These are phyloP conservation scores for Crucibulum laeve DNA, from an alignment of 768 basidiomycete species.

Conservation along the genomic window DNA sequence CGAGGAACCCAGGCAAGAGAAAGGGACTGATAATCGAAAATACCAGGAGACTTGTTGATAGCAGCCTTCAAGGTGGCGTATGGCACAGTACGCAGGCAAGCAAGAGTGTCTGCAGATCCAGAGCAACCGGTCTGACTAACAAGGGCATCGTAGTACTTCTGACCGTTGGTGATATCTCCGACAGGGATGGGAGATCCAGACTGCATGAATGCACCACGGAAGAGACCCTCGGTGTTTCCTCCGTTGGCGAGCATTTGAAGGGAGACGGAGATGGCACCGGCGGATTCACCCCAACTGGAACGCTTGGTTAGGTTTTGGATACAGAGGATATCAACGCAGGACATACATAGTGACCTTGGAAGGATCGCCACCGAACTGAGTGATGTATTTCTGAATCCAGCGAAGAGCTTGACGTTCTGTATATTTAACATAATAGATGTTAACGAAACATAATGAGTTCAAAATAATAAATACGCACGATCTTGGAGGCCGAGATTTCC, in stretches of 20 bases:
- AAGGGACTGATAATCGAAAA: constrained; percentile 27
- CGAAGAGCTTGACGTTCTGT: constrained; percentile 52
- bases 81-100: constrained; percentile 33
- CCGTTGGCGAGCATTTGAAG: constrained; percentile 46
- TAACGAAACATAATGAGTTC: neutral
- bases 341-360: constrained; percentile 53
- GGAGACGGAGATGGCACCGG: constrained; percentile 50
- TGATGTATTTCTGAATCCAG: constrained; percentile 67
- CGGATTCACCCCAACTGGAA: constrained; percentile 34
- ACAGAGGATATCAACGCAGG: neutral
- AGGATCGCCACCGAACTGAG: constrained; percentile 62
- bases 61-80: constrained; percentile 32
- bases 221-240: constrained; percentile 40
- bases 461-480: constrained; percentile 31
- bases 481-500: constrained; percentile 69
- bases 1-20: constrained; percentile 34
- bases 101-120: constrained; percentile 30
- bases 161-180: constrained; percentile 36
- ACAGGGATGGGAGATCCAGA: constrained; percentile 43
- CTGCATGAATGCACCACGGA: constrained; percentile 48
- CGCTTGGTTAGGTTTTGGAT: neutral
- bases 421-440: neutral
- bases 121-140: constrained; percentile 28
- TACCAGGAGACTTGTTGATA: constrained; percentile 31
- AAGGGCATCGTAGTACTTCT: constrained; percentile 39